A percentile compares a stretch with the other conserved stretches of the same genome.
phyloP scores from a whole-genome alignment of 345 rosid genomes.

The Euphorbia lathyris region DNA sequence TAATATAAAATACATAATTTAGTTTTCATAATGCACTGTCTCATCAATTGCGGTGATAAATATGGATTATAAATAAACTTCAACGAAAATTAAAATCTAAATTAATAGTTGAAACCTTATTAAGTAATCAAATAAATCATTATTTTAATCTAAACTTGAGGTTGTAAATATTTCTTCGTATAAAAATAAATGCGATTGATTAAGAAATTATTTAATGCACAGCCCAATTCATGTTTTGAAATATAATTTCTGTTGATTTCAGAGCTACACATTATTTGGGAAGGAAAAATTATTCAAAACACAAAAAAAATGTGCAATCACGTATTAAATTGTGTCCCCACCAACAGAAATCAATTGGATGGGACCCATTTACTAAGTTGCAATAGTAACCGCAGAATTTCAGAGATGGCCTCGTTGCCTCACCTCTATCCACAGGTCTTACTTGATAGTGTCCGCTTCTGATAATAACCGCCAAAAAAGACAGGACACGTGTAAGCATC shows the following conservation, averaged over 20 bases:
- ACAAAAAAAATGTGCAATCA: background rate
- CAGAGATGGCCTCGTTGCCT: background rate
- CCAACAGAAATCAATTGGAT: background rate
- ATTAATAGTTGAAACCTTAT: no score
- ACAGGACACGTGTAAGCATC: slow-evolving; percentile 21
- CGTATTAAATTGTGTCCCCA: background rate
- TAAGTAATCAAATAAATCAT: no score
- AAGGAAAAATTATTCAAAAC: background rate
- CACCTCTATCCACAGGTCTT: background rate
- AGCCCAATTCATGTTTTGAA: no score
- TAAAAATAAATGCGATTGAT: no score
- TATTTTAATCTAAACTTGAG: no score
- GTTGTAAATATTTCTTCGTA: no score
- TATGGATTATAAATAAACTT: no score
- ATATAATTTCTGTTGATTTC: no score
- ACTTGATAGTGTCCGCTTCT: background rate
- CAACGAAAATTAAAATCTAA: no score
- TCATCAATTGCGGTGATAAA: no score
- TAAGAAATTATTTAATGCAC: no score
- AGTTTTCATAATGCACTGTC: background rate
- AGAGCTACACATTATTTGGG: no score
- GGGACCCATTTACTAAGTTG: background rate
- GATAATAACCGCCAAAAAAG: background rate
- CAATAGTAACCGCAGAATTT: slow-evolving; percentile 7
- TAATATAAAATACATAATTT: background rate